Conservation (phyloP, 2,329 filamentous ascomycete species). For the Clarireedia homoeocarpa region DNA sequence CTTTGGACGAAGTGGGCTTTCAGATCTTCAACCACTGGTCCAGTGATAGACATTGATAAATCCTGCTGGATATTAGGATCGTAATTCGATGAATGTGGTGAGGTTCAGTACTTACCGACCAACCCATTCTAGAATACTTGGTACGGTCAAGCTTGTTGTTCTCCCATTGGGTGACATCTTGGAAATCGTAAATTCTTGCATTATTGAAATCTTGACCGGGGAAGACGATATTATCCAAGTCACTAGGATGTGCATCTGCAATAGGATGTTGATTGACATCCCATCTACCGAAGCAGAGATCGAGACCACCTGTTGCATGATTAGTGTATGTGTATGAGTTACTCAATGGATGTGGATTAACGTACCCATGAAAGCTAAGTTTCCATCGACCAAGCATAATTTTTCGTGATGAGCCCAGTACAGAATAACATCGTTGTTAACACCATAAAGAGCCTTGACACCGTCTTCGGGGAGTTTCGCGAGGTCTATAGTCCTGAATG, state of each 20-base stretch:
- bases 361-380: constrained; percentile 69
- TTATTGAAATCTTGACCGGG: constrained; percentile 94
- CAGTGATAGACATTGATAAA: constrained; percentile 67
- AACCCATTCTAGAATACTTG: constrained; percentile 79
- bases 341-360: neutral
- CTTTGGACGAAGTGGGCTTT: constrained; percentile 72
- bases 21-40: constrained; percentile 60
- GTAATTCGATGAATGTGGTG: neutral
- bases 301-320: constrained; percentile 50
- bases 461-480: constrained; percentile 64
- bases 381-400: constrained; percentile 73
- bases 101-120: constrained; percentile 44
- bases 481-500: constrained; percentile 46
- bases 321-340: neutral
- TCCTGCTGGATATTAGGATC: constrained; percentile 37
- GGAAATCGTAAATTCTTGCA: constrained; percentile 73
- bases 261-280: constrained; percentile 84
- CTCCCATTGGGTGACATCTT: constrained; percentile 66
- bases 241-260: constrained; percentile 63
- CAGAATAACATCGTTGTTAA: constrained; percentile 70
- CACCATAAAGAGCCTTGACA: constrained; percentile 73
- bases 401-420: constrained; percentile 97
- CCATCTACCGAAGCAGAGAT: constrained; percentile 82
- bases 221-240: constrained; percentile 70
- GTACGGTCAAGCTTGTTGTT: constrained; percentile 81